Evolutionary conservation across 805 yeast species (phyloP), one percentile per base, ranked within the genome.

Genomic region (Lipomyces yamadae): DNA sequence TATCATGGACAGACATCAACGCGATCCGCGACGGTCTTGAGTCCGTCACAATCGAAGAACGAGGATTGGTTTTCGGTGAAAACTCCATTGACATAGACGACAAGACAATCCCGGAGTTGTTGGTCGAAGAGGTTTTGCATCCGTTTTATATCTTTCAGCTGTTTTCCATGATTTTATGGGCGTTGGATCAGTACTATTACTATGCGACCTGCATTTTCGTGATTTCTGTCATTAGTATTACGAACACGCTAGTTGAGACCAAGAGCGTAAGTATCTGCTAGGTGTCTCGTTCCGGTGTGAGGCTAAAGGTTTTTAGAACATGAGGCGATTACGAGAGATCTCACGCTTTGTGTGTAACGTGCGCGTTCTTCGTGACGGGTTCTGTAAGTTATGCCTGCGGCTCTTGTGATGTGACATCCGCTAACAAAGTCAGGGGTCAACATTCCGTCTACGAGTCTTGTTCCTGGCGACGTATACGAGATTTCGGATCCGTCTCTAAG

Each of bases 71-170:
- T 0, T 95, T 95, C 79, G 97, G 94, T 11, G 79, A 80, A 35
- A 95, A 95, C 76, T 79, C 86, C 35, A 85, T 95, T 58, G 88
- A 89, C 64, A 85, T 95, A 72, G 86, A 86, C 62, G 94, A 90
- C 65, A 94, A 92, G 68, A 76, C 93, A 0, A 80, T 86, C 0
- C 42, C 80, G 0, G 86, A 87, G 74, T 82, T 95, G 56, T 81
- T 95, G 45, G 81, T 89, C 33, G 96, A 92, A 74, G 99, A 95
- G 76, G 91, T 92, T 0, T 79, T 95, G 54, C 98, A 95, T 77
- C 99, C 99, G 0, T 95, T 95, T 76, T 95, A 95, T 76, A 84
- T 96, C 55, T 95, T 95, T 76, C 99, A 95, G 80, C 88, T 94
- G 0, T 94, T 94, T 75, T 92, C 98, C 2, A 90, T 95, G 64